Evolutionary conservation across 805 yeast genomes (phyloP).

Genomic region (Saturnispora serradocipensis): DNA sequence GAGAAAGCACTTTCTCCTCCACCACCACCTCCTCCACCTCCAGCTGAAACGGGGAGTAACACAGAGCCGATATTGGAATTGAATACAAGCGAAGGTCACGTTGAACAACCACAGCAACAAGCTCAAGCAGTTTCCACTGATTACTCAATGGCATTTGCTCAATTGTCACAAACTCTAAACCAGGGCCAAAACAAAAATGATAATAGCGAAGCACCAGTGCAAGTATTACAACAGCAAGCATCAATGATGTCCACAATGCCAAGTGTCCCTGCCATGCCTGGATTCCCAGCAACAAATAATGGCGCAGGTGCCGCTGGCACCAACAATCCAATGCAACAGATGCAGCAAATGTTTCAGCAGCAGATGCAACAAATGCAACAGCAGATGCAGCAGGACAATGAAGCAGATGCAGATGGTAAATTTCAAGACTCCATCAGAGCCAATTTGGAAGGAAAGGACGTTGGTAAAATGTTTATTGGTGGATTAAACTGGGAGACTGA

Average conservation of each 20-base stretch:
- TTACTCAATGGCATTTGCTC: constrained; percentile 2
- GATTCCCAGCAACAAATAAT: constrained; percentile 1
- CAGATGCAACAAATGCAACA: constrained; percentile 17
- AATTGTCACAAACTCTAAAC: background rate
- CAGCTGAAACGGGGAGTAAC: background rate
- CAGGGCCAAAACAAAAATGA: background rate
- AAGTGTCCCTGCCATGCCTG: constrained; percentile 3
- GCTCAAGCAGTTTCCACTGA: constrained; percentile 3
- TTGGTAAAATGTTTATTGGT: constrained; percentile 91
- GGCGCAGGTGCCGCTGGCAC: constrained; percentile 6
- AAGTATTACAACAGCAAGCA: constrained; percentile 4
- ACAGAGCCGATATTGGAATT: background rate
- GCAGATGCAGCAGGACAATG: constrained; percentile 12
- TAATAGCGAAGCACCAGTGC: background rate
- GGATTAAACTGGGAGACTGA: constrained; percentile 98
- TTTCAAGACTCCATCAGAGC: constrained; percentile 31
- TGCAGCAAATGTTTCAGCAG: constrained; percentile 16
- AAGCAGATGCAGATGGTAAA: constrained; percentile 2
- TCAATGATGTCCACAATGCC: constrained; percentile 6
- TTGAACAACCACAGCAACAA: constrained; percentile 6
- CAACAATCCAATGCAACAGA: constrained; percentile 8
- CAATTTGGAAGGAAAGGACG: constrained; percentile 51
- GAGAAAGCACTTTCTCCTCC: background rate
- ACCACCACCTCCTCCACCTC: constrained; percentile 5
- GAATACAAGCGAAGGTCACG: background rate